A percentile compares a stretch with the other conserved stretches of the same genome.
phyloP scores from a whole-genome alignment of 2,329 filamentous ascomycete species.

The Hirsutella rhossiliensis region DNA sequence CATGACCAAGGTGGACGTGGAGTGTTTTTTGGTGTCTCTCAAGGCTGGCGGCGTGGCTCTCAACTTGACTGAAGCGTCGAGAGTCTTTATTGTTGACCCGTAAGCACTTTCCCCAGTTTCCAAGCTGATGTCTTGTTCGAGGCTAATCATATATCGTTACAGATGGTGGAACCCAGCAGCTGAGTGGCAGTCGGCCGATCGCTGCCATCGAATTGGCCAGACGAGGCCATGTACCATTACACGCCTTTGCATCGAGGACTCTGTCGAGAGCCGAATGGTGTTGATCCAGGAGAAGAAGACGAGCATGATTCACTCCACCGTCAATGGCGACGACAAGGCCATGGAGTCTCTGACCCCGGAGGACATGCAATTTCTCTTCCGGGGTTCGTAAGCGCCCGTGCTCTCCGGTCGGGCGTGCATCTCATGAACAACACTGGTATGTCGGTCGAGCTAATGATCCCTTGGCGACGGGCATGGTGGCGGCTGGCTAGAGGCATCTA shows the following conservation, averaged over 20 bases:
- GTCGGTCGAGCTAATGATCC: background rate
- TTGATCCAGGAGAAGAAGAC: constrained; percentile 97
- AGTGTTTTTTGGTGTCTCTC: constrained; percentile 90
- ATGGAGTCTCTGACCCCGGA: constrained; percentile 84
- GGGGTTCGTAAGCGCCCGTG: constrained; percentile 33
- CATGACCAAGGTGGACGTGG: constrained; percentile 88
- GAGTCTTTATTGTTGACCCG: constrained; percentile 94
- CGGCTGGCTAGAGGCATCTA: background rate
- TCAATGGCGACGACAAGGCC: constrained; percentile 82
- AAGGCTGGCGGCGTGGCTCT: constrained; percentile 94
- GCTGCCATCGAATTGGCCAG: constrained; percentile 91
- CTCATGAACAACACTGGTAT: background rate
- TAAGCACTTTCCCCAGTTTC: constrained; percentile 36
- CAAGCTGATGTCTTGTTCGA: too few species aligned
- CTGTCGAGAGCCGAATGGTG: constrained; percentile 91
- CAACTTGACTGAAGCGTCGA: constrained; percentile 87
- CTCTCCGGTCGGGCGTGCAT: background rate
- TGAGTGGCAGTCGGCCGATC: constrained; percentile 95
- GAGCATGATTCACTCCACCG: constrained; percentile 92
- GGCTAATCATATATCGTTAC: background rate
- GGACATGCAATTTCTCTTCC: constrained; percentile 94
- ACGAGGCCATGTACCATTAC: constrained; percentile 89
- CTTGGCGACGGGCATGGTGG: too few species aligned
- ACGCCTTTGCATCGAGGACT: constrained; percentile 90
- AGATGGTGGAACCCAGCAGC: constrained; percentile 99